A percentile compares a stretch with the other conserved stretches of the same genome.
These are phyloP conservation scores for Fistulinella prunicolor DNA, from an alignment of 768 basidiomycete genomes.

Conservation along the genomic window DNA sequence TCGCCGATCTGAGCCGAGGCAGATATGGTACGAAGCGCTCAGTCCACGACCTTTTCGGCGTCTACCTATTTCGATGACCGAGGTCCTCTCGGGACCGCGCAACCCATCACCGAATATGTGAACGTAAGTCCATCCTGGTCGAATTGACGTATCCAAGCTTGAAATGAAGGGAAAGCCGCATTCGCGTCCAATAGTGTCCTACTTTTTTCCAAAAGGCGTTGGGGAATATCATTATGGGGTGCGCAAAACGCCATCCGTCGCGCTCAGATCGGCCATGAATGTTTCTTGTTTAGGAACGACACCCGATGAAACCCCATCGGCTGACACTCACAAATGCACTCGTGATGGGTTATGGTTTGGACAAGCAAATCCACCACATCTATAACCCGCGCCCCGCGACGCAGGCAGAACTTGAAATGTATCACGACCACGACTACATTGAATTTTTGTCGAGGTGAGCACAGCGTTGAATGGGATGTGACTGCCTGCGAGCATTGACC, in stretches of 20 bases:
- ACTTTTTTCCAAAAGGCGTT: conserved; percentile 92
- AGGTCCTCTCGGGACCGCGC: conserved; percentile 64
- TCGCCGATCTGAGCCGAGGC: not conserved
- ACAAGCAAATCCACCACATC: conserved; percentile 91
- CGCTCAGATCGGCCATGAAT: conserved; percentile 4
- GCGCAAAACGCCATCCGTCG: conserved; percentile 24
- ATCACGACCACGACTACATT: conserved; percentile 94
- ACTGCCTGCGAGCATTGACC: not conserved
- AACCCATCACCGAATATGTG: conserved; percentile 77
- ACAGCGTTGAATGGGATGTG: not conserved
- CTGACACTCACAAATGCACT: conserved; percentile 95
- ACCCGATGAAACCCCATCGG: conserved; percentile 98
- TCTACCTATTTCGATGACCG: conserved; percentile 75
- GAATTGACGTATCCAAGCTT: conserved; percentile 4
- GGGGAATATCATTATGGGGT: conserved; percentile 98
- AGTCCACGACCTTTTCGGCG: conserved; percentile 63
- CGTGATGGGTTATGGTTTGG: conserved; percentile 93
- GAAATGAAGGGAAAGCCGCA: conserved; percentile 27
- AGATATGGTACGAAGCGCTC: conserved; percentile 37
- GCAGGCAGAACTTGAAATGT: conserved; percentile 81
- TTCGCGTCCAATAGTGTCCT: conserved; percentile 81
- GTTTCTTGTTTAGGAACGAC: conserved; percentile 66
- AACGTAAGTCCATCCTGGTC: conserved; percentile 49
- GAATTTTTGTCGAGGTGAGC: conserved; percentile 89
- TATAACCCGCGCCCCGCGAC: conserved; percentile 89